These are phyloP conservation scores for Phragmites australis DNA, from an alignment of 176 grass and related monocot genomes.

Conservation along the genomic window DNA sequence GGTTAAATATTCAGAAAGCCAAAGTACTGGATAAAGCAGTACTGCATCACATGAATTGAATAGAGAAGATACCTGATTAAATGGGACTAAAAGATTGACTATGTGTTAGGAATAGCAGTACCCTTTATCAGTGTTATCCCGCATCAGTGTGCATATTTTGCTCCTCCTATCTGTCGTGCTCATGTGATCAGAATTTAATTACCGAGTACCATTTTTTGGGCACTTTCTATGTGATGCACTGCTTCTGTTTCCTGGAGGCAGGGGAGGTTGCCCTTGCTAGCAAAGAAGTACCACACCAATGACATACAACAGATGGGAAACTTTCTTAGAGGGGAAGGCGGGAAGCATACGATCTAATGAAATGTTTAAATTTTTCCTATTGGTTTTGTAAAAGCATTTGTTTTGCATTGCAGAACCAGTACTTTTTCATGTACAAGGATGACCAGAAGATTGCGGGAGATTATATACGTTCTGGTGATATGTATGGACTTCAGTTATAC, in stretches of 20 bases:
- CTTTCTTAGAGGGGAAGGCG: neutral
- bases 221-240: slow-evolving; percentile 22
- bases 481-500: slow-evolving; percentile 43
- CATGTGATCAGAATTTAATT: neutral
- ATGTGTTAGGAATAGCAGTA: neutral
- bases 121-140: neutral
- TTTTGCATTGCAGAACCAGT: slow-evolving; percentile 70
- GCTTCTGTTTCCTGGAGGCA: slow-evolving; percentile 11
- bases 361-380: neutral
- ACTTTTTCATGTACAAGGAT: slow-evolving; percentile 69
- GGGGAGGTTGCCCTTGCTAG: neutral
- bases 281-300: neutral
- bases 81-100: neutral
- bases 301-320: neutral
- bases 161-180: neutral
- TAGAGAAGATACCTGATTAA: slow-evolving; percentile 7
- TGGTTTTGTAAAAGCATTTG: slow-evolving; percentile 21
- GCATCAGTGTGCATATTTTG: neutral
- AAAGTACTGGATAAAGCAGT: neutral
- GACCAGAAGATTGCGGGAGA: slow-evolving; percentile 30
- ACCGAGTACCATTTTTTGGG: neutral
- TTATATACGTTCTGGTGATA: slow-evolving; percentile 27
- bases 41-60: too few relatives aligned
- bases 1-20: slow-evolving; percentile 18
- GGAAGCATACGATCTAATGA: neutral